Base-by-base conservation (phyloP, 805 yeast genomes). In the Monosporozyma servazzii region DNA sequence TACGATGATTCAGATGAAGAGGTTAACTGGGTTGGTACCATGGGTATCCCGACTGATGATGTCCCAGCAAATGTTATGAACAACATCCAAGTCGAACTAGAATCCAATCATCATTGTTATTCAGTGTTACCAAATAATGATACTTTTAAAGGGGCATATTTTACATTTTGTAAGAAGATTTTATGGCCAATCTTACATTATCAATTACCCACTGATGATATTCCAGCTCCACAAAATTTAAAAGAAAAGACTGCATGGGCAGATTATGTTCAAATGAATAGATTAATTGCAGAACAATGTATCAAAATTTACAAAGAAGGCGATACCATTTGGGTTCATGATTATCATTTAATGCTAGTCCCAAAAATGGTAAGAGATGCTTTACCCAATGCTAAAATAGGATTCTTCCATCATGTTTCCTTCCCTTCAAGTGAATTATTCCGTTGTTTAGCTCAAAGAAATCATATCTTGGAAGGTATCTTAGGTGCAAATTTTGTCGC, bases 371-470 rank as follows among this genome's bases (percentile, higher is more conserved):
- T 91, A 4, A 76, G 96, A 53, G 75, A 80, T 53, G 70, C 75
- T 56, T 66, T 89, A 18, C 97, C 97, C 3, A 66, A 79, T 51
- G 97, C 96, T 1, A 81, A 84, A 55, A 89, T 93, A 58, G 97
- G 96, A 0, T 86, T 91, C 58, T 93, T 90, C 67, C 72, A 91
- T 51, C 99, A 93, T 62, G 86, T 91, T 11, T 86, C 98, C 1
- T 91, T 91, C 72, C 99, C 99, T 8, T 86, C 96, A 2, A 82
- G 91, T 51, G 99, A 91, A 66, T 96, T 91, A 2, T 93, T 90
- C 69, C 76, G 98, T 56, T 90, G 97, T 63, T 76, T 91, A 55
- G 96, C 98, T 1, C 93, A 88, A 60, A 77, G 99, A 59, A 81
- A 79, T 45, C 78, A 77, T 11, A 74, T 93, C 15, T 71, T 93